These are phyloP conservation scores for Fusarium sp. DNA, from an alignment of 2,329 filamentous ascomycete genomes.

Conservation along the genomic window DNA sequence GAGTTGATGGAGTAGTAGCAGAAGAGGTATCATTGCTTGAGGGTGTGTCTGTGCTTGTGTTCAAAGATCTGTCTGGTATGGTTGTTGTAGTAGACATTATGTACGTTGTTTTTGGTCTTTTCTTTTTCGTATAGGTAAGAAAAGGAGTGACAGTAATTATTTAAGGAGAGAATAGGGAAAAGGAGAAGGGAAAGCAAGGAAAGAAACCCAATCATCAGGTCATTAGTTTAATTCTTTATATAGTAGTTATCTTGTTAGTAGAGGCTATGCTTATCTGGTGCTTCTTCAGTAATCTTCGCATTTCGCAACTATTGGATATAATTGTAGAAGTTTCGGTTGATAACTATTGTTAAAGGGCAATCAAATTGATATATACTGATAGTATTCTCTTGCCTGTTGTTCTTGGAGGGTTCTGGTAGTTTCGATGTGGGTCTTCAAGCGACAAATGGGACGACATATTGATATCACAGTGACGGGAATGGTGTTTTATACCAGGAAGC, in stretches of 20 bases:
- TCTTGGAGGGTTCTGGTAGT: constrained; percentile 14
- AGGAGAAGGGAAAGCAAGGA: background rate
- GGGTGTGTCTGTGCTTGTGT: background rate
- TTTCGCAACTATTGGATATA: background rate
- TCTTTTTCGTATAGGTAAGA: background rate
- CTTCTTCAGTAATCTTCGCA: background rate
- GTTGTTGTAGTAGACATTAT: constrained; percentile 16
- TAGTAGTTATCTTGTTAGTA: background rate
- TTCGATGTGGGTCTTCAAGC: constrained; percentile 15
- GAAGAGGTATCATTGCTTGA: background rate
- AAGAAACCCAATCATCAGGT: background rate
- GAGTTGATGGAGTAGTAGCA: constrained; percentile 1
- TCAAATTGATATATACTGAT: background rate
- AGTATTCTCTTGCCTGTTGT: background rate
- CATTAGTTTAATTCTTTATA: constrained; percentile 5
- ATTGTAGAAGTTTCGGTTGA: constrained; percentile 21
- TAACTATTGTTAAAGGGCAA: background rate
- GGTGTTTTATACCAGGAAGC: background rate
- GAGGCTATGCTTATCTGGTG: background rate
- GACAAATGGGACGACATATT: background rate
- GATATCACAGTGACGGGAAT: background rate
- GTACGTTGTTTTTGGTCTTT: background rate
- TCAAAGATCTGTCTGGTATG: background rate
- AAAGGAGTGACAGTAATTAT: background rate
- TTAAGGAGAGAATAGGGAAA: background rate